Evolutionary conservation across 2,329 filamentous ascomycete genomes (phyloP).

Genomic region (Claviceps sp.): DNA sequence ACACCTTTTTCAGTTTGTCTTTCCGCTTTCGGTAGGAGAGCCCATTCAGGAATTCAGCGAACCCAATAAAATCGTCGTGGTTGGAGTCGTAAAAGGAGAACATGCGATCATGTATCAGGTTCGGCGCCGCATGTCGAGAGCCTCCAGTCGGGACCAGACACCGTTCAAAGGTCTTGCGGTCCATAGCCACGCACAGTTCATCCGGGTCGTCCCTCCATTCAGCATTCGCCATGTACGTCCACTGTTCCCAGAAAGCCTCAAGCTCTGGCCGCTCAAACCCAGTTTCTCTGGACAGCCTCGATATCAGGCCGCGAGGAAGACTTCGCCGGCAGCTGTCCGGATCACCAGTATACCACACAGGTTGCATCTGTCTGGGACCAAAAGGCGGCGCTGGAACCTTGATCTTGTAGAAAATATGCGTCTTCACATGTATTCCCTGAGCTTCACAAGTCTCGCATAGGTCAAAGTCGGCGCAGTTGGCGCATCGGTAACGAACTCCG

Average conservation of each 20-base stretch:
- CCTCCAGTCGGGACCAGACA: slow-evolving; percentile 79
- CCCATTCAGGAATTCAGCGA: slow-evolving; percentile 80
- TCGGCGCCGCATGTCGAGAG: slow-evolving; percentile 64
- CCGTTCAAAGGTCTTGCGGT: slow-evolving; percentile 82
- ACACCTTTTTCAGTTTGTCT: slow-evolving; percentile 59
- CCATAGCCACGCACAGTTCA: slow-evolving; percentile 68
- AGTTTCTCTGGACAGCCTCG: slow-evolving; percentile 56
- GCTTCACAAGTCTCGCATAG: slow-evolving; percentile 89
- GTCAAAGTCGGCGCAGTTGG: slow-evolving; percentile 93
- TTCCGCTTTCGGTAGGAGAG: slow-evolving; percentile 57
- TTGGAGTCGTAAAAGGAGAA: slow-evolving; percentile 95
- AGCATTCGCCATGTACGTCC: slow-evolving; percentile 81
- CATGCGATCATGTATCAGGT: slow-evolving; percentile 89
- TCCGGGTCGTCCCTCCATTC: slow-evolving; percentile 75
- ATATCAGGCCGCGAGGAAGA: slow-evolving; percentile 54
- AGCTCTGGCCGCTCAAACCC: slow-evolving; percentile 76
- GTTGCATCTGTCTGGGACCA: slow-evolving; percentile 65
- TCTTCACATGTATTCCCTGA: slow-evolving; percentile 65
- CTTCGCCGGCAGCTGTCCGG: slow-evolving; percentile 56
- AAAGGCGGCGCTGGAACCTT: slow-evolving; percentile 78
- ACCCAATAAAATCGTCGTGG: slow-evolving; percentile 76
- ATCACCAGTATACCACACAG: slow-evolving; percentile 80
- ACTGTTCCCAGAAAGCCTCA: slow-evolving; percentile 93
- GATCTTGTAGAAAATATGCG: slow-evolving; percentile 95
- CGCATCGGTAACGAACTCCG: slow-evolving; percentile 84